phyloP scores from a whole-genome alignment of 1,284 basidiomycete genomes.

The Anthracocystis walkeri region DNA sequence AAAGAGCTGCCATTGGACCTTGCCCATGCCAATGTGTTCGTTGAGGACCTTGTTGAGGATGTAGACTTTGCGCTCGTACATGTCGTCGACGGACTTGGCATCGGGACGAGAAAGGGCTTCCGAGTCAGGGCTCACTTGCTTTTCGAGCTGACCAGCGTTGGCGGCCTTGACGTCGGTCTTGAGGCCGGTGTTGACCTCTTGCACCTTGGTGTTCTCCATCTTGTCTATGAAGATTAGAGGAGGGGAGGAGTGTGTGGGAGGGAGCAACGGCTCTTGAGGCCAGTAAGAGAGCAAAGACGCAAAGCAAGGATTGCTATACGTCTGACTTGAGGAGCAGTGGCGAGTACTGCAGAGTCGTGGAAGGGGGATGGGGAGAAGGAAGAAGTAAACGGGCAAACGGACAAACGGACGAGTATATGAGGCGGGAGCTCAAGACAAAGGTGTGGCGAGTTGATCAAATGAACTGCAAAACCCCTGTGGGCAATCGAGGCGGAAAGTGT shows the following conservation, averaged over 20 bases:
- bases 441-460: conserved; percentile 11
- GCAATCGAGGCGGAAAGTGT: conserved; percentile 24
- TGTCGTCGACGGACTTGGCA: conserved; percentile 53
- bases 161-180: conserved; percentile 31
- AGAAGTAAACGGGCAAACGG: neutral
- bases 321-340: neutral
- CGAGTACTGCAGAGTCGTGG: neutral
- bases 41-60: conserved; percentile 68
- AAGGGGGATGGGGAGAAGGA: neutral
- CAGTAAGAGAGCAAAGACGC: conserved; percentile 4
- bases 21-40: conserved; percentile 67
- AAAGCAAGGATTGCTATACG: neutral
- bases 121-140: conserved; percentile 36
- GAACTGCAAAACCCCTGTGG: conserved; percentile 17
- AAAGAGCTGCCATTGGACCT: conserved; percentile 61
- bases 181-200: conserved; percentile 28
- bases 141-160: conserved; percentile 30
- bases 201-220: conserved; percentile 32
- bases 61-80: conserved; percentile 66
- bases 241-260: neutral
- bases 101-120: conserved; percentile 30
- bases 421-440: neutral
- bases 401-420: conserved; percentile 16
- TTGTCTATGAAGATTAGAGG: conserved; percentile 1
- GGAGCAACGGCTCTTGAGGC: conserved; percentile 5